A percentile compares a stretch with the other conserved stretches of the same genome.
These are phyloP conservation scores for Mycena alexandri DNA, from an alignment of 768 basidiomycete genomes.

Conservation along the genomic window DNA sequence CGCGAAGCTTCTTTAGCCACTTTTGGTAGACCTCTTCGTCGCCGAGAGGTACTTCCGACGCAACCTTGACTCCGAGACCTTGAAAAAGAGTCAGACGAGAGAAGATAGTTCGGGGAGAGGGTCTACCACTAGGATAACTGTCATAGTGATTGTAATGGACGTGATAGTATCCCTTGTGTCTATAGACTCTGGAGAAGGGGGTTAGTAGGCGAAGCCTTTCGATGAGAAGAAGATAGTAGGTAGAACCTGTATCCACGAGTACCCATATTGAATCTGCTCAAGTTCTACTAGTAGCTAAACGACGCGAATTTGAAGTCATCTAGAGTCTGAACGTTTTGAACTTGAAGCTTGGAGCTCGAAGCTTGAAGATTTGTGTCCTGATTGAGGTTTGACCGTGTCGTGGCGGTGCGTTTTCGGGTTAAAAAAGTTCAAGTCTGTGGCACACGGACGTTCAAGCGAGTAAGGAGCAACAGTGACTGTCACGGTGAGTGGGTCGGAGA, in stretches of 20 bases:
- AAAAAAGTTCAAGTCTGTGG: too few relatives aligned
- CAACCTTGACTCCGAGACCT: conserved; percentile 39
- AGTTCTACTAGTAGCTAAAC: too few relatives aligned
- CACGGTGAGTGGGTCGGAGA: too few relatives aligned
- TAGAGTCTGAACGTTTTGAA: too few relatives aligned
- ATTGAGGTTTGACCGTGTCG: too few relatives aligned
- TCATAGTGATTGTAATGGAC: conserved; percentile 39
- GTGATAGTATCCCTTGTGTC: conserved; percentile 41
- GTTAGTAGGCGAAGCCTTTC: neutral
- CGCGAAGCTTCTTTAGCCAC: conserved; percentile 32
- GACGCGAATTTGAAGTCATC: too few relatives aligned
- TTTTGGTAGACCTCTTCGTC: conserved; percentile 29
- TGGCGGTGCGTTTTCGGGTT: too few relatives aligned
- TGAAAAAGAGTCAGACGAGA: neutral
- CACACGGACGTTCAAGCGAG: too few relatives aligned
- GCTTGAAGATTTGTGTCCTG: too few relatives aligned
- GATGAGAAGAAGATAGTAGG: neutral
- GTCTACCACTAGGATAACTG: conserved; percentile 37
- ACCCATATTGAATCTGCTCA: conserved; percentile 39
- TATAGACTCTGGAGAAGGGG: conserved; percentile 28
- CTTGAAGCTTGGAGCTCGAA: too few relatives aligned
- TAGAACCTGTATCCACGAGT: conserved; percentile 35
- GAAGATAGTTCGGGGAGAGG: too few relatives aligned
- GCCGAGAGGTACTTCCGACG: conserved; percentile 34
- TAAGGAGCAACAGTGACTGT: too few relatives aligned